These are phyloP conservation scores for Tricladium varicosporioides DNA, from an alignment of 2,329 filamentous ascomycete species.

Conservation along the genomic window DNA sequence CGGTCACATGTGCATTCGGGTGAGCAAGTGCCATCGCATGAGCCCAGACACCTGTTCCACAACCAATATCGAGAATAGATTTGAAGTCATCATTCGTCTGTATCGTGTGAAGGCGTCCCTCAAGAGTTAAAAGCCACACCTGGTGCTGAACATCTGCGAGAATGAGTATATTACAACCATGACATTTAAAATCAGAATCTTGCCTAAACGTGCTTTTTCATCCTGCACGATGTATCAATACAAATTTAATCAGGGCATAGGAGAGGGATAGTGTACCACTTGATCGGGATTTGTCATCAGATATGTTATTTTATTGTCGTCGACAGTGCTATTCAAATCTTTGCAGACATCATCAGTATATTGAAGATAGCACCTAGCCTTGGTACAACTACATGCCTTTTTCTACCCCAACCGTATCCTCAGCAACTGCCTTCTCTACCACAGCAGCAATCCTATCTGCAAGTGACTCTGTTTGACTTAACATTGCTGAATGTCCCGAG, in stretches of 20 bases:
- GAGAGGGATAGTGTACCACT: no score
- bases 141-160: background rate
- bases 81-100: background rate
- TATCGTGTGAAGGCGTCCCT: background rate
- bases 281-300: no score
- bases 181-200: background rate
- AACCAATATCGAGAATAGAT: background rate
- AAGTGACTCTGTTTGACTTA: slow-evolving; percentile 1
- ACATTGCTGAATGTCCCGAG: slow-evolving; percentile 6
- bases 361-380: no score
- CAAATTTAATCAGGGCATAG: no score
- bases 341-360: no score
- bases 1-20: background rate
- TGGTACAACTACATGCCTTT: no score
- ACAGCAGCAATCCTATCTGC: slow-evolving; percentile 1
- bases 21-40: background rate
- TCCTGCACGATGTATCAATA: background rate
- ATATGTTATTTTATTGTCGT: no score
- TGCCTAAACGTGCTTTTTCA: background rate
- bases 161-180: background rate
- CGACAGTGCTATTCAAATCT: no score
- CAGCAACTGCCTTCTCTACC: background rate
- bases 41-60: background rate
- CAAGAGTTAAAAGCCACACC: background rate
- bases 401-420: no score